Evolutionary conservation across 2,329 filamentous ascomycete species (phyloP).

Genomic region (Balansia obtecta): DNA sequence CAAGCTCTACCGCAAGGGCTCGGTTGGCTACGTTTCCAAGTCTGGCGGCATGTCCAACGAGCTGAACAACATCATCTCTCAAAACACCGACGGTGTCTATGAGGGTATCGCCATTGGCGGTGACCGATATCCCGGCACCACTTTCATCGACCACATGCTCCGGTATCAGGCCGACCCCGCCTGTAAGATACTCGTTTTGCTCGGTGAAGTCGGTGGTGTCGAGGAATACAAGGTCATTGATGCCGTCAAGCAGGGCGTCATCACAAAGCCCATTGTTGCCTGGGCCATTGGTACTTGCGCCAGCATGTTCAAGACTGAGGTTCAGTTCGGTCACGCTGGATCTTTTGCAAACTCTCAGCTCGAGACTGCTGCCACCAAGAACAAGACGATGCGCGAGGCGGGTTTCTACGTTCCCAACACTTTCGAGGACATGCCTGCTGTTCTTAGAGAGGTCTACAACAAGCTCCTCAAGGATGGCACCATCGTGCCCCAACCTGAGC

Average conservation of each 20-base stretch:
- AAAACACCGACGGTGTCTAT: constrained; percentile 94
- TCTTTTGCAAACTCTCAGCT: constrained; percentile 99
- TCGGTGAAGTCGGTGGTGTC: constrained; percentile 97
- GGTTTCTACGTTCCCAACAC: constrained; percentile 91
- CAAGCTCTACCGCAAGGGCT: constrained; percentile 99
- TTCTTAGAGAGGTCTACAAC: constrained; percentile 74
- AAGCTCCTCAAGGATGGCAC: constrained; percentile 74
- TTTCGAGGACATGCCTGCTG: constrained; percentile 82
- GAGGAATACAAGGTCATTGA: constrained; percentile 99
- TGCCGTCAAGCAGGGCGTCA: constrained; percentile 83
- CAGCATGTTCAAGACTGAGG: constrained; percentile 99
- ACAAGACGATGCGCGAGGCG: constrained; percentile 90
- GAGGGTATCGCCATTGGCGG: constrained; percentile 99
- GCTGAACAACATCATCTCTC: constrained; percentile 97
- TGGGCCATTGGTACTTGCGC: constrained; percentile 99
- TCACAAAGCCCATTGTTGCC: constrained; percentile 97
- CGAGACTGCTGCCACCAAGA: constrained; percentile 93
- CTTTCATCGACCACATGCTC: constrained; percentile 97
- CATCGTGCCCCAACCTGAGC: constrained; percentile 79
- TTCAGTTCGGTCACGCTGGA: constrained; percentile 97
- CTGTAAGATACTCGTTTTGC: constrained; percentile 91
- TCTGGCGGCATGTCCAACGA: constrained; percentile 99
- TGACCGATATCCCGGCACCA: constrained; percentile 97
- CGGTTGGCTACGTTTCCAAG: constrained; percentile 98
- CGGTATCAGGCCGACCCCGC: constrained; percentile 93